Base-by-base conservation (phyloP, 805 yeast genomes). In the Myxozyma neotropica region DNA sequence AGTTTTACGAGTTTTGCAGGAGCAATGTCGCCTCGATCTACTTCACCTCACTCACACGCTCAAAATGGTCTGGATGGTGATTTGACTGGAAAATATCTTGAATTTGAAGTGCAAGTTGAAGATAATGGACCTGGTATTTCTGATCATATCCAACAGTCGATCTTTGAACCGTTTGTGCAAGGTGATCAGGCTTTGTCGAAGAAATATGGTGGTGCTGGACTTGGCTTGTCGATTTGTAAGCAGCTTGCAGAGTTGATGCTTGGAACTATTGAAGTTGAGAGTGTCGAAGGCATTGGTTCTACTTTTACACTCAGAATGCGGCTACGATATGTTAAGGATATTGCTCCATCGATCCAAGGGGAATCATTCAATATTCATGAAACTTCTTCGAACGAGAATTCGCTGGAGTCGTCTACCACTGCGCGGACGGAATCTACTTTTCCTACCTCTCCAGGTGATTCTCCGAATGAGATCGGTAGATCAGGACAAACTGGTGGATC, bases 91-190 rank as follows among this genome's bases (percentile, higher is more conserved):
- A 76, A 62, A 69, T 75, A 13, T 83, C 88, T 86, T n/a, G 86
- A 79, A 1, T 70, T 86, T 33, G 85, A 85, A 63, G 82, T 92
- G 51, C 83, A 84, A 58, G 97, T 93, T 12, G 80, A 79, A 38
- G 99, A 93, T 71, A 89, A 96, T 0, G 98, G 99, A 2, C 92
- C 97, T 0, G 99, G 99, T 60, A 92, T 93, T 54, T 95, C 89
- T 42, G 84, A 86, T 13, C 83, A 86, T 1, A 73, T 91, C 55
- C 97, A 89, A 69, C 84, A 84, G 45, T 84, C 87, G 61, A 95
- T 93, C 0, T 93, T 93, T 73, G 97, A 94, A 69, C 97, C 98
- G 1, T 93, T 93, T 77, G 91, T 92, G 19, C 99, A 93, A 75
- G 99, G 98, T 54, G 98, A 93, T 70, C 96, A 91, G 72, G 90